These are phyloP conservation scores for Periconia macrospinosa DNA, from an alignment of 2,329 filamentous ascomycete genomes.

Conservation along the genomic window DNA sequence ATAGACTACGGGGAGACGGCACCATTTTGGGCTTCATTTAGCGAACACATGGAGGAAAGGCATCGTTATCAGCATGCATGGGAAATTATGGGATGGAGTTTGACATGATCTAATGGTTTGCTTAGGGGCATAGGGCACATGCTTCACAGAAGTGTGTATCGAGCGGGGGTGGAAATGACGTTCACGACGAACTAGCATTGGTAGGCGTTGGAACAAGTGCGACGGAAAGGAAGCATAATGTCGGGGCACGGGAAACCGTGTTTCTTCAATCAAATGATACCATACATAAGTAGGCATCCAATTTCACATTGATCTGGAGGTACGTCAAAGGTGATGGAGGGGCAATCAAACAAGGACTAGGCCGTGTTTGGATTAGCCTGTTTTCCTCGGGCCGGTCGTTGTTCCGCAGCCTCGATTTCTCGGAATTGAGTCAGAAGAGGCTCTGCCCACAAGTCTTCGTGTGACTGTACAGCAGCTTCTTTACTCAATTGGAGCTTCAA, in stretches of 20 bases:
- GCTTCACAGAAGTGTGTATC: not conserved
- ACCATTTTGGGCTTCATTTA: conserved; percentile 12
- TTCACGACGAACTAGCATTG: conserved; percentile 26
- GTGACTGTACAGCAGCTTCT: not conserved
- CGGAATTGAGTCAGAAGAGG: conserved; percentile 5
- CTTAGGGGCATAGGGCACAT: conserved; percentile 2
- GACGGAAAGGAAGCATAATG: conserved; percentile 21
- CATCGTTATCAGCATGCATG: conserved; percentile 21
- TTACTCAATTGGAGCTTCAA: not conserved
- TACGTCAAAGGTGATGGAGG: not conserved
- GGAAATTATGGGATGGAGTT: conserved; percentile 8
- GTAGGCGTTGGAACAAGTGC: conserved; percentile 29
- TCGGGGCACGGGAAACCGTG: conserved; percentile 5
- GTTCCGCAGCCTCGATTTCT: conserved; percentile 3
- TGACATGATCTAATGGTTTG: conserved; percentile 8
- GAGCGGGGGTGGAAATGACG: not conserved
- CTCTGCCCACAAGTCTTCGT: not conserved
- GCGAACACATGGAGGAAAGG: conserved; percentile 5
- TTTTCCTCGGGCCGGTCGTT: not conserved
- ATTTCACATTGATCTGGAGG: not conserved
- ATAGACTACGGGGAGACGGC: conserved; percentile 31
- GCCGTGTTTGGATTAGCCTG: not conserved
- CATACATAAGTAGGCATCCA: not conserved
- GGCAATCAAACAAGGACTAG: not conserved
- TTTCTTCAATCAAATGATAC: conserved; percentile 3